A percentile compares a stretch with the other conserved stretches of the same genome.
Evolutionary conservation across 345 rosid genomes (phyloP).

Genomic region (Durio zibethinus): DNA sequence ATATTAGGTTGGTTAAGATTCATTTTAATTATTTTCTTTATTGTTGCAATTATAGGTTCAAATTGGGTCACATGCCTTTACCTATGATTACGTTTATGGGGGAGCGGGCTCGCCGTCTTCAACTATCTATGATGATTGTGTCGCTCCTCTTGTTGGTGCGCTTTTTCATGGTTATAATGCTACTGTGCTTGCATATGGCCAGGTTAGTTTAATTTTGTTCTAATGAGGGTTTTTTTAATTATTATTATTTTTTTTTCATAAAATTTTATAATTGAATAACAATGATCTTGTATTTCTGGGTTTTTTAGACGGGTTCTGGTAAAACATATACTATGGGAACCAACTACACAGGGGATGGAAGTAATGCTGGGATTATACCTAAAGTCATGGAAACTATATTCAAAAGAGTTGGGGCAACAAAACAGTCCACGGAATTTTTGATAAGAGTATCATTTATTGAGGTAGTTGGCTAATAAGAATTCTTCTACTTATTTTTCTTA

Average conservation of each 20-base stretch:
- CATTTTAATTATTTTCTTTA: neutral
- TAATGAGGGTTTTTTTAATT: neutral
- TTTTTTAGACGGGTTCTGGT: conserved; percentile 79
- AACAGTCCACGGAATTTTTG: conserved; percentile 54
- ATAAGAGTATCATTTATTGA: conserved; percentile 93
- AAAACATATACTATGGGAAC: conserved; percentile 98
- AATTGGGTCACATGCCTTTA: conserved; percentile 81
- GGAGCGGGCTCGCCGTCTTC: conserved; percentile 45
- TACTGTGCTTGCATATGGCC: conserved; percentile 94
- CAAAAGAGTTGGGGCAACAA: conserved; percentile 42
- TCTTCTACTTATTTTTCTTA: neutral
- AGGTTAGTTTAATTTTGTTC: conserved; percentile 39
- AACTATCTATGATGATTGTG: conserved; percentile 58
- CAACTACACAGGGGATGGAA: conserved; percentile 63
- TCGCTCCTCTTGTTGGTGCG: conserved; percentile 87
- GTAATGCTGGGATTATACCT: conserved; percentile 64
- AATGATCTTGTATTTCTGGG: neutral
- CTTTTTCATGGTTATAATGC: conserved; percentile 86
- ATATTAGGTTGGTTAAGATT: neutral
- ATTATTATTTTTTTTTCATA: neutral
- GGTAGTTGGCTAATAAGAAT: conserved; percentile 32
- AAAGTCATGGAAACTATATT: conserved; percentile 82
- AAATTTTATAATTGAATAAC: conserved; percentile 10
- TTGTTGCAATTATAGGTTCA: conserved; percentile 48
- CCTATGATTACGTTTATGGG: conserved; percentile 78